Conservation (phyloP, 768 basidiomycete genomes). For the Crassisporium funariophilum region DNA sequence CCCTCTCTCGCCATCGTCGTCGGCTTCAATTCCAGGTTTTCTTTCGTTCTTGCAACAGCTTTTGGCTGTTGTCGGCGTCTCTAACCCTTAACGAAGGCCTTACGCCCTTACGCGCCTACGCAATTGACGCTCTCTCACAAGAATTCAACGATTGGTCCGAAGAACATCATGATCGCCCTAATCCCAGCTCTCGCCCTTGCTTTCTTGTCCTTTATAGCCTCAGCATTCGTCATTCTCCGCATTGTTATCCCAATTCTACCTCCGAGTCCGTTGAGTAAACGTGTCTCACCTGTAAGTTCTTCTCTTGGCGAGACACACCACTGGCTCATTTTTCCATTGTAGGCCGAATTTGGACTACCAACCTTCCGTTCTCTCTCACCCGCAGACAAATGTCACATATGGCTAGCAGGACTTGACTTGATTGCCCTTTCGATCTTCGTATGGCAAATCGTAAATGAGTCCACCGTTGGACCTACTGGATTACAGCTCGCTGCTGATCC, state of each 20-base stretch:
- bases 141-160: slow-evolving; percentile 29
- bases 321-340: slow-evolving; percentile 26
- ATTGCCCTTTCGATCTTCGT: slow-evolving; percentile 62
- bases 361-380: slow-evolving; percentile 66
- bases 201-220: slow-evolving; percentile 71
- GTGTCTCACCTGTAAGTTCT: slow-evolving; percentile 66
- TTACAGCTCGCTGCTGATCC: slow-evolving; percentile 49
- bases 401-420: slow-evolving; percentile 71
- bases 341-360: slow-evolving; percentile 79
- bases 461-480: slow-evolving; percentile 46
- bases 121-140: slow-evolving; percentile 48
- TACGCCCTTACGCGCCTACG: slow-evolving; percentile 46
- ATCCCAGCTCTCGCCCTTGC: slow-evolving; percentile 66
- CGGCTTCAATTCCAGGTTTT: slow-evolving; percentile 21
- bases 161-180: slow-evolving; percentile 70
- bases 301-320: slow-evolving; percentile 11
- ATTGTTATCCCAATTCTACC: slow-evolving; percentile 76
- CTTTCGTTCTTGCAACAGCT: slow-evolving; percentile 32
- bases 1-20: slow-evolving; percentile 20
- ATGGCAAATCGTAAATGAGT: slow-evolving; percentile 65
- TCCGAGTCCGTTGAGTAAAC: slow-evolving; percentile 70
- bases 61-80: slow-evolving; percentile 31
- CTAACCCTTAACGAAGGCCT: slow-evolving; percentile 41
- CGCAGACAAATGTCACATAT: slow-evolving; percentile 71
- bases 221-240: slow-evolving; percentile 75